phyloP scores from a whole-genome alignment of 768 basidiomycete genomes.

The Ramaria sp. region DNA sequence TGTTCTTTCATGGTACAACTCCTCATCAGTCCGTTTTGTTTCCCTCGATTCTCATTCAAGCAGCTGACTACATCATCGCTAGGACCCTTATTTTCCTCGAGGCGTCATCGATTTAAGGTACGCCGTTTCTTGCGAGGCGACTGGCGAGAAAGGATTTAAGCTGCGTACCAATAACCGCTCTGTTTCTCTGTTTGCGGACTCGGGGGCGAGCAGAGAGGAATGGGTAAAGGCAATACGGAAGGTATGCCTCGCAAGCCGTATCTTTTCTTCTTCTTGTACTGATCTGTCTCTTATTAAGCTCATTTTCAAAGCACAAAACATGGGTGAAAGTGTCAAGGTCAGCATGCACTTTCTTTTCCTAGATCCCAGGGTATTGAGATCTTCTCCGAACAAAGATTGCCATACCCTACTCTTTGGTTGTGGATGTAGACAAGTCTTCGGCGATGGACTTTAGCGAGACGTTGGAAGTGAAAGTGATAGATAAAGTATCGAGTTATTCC shows the following conservation, averaged over 20 bases:
- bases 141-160: constrained; percentile 69
- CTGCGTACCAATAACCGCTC: constrained; percentile 75
- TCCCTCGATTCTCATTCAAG: constrained; percentile 3
- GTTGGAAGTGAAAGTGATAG: constrained; percentile 83
- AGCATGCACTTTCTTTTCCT: constrained; percentile 8
- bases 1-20: constrained; percentile 93
- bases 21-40: constrained; percentile 60
- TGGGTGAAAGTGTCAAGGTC: constrained; percentile 92
- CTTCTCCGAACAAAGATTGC: constrained; percentile 49
- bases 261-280: background rate
- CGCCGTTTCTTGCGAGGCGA: constrained; percentile 77
- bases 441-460: constrained; percentile 96
- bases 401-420: constrained; percentile 81
- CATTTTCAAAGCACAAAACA: constrained; percentile 93
- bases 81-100: constrained; percentile 98
- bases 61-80: constrained; percentile 4
- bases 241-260: constrained; percentile 11
- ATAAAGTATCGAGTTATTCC: constrained; percentile 52
- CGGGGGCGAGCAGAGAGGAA: constrained; percentile 75
- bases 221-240: constrained; percentile 95
- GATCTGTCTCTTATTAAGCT: constrained; percentile 24
- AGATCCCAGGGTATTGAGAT: background rate
- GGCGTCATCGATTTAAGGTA: constrained; percentile 95
- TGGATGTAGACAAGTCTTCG: constrained; percentile 80
- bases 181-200: constrained; percentile 65